Evolutionary conservation across 495 filamentous ascomycete species (phyloP), one percentile per base, ranked within the genome.

Genomic region (Aspergillus sparsus): DNA sequence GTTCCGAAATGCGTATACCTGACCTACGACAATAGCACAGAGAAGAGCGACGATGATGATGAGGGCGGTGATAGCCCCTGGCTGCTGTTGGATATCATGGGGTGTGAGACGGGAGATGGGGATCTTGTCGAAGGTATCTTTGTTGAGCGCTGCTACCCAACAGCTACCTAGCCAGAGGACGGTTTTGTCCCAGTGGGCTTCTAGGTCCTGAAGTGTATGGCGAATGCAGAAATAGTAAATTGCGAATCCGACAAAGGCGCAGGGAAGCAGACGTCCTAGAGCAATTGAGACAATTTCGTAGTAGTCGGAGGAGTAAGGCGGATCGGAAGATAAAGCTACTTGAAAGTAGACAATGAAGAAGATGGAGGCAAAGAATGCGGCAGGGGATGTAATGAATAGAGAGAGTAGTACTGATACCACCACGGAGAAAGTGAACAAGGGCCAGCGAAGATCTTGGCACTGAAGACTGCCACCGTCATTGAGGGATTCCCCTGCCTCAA

Each of bases 141-240:
- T 92, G 41, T 84, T 86, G 35, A 93, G 73, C 8, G 89, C 87
- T 32, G 88, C 89, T 55, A 93, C 78, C 90, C 90, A 93, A 72
- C 85, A 87, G 16, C 79, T 81, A 0, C 87, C 86, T 7, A 93
- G 77, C 89, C 89, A 92, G 31, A 92, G 74, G 27, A 92, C 62
- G 0, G 89, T 88, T 69, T 89, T 90, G 62, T 92, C 89, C 62
- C 87, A 71, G 62, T 88, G 86, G 5, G 89, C 86, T 1, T 78
- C 82, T 6, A 89, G 77, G 27, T 83, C 75, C 2, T 58, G 65
- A 2, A 91, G 74, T 1, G 77, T 81, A 53, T 76, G 69, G 3
- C 71, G 68, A 7, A 83, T 72, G 50, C 71, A 79, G 66, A 87
- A 87, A 62, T 81, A 80, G 71, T 89, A 92, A 36, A 93, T 77